Conservation (phyloP, 306 rosid genomes). For the Sicyos baderoa region DNA sequence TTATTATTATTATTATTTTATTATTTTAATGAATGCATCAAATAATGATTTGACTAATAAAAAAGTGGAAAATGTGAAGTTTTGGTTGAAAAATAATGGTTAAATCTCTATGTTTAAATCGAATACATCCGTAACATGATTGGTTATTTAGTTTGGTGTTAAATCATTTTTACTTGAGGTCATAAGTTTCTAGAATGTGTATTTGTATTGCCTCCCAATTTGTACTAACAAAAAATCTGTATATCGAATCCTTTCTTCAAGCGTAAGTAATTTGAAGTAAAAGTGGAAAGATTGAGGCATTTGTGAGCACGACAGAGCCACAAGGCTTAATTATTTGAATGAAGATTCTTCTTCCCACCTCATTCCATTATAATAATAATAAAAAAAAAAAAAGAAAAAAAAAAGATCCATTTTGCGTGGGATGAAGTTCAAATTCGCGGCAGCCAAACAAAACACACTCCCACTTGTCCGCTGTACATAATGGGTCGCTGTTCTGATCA, state of each 20-base stretch:
- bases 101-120: no score
- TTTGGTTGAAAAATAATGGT: no score
- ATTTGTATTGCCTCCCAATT: no score
- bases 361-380: background rate
- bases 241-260: background rate
- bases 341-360: background rate
- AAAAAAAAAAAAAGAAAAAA: background rate
- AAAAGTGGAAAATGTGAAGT: no score
- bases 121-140: no score
- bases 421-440: background rate
- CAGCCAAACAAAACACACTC: background rate
- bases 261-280: background rate
- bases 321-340: background rate
- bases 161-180: no score
- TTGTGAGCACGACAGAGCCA: background rate
- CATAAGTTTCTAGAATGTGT: no score
- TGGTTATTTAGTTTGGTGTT: no score
- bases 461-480: background rate
- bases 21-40: no score
- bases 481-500: slow-evolving; percentile 2
- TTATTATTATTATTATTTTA: no score
- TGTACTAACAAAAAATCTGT: no score
- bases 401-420: background rate
- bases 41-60: no score
- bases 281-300: background rate